Percentiles rank a stretch among this genome's conserved stretches.
These are phyloP conservation scores for Aspergillus terreus DNA, from an alignment of 2,329 filamentous ascomycete species.

Conservation along the genomic window DNA sequence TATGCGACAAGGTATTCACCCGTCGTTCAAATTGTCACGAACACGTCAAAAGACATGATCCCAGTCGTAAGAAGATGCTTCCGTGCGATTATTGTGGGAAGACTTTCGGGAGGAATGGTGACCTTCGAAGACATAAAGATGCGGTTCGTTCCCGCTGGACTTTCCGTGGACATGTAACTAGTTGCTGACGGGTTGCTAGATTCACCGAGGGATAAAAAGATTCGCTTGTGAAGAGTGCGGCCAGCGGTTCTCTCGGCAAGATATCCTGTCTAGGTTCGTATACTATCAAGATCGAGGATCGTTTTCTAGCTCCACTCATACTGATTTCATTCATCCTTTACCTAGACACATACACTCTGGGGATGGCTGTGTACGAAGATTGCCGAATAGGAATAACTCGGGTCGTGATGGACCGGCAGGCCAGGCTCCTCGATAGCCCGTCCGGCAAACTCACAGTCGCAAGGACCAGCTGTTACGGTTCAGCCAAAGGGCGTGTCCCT, in stretches of 20 bases:
- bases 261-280: conserved; percentile 72
- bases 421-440: too few species aligned
- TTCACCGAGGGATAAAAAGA: conserved; percentile 70
- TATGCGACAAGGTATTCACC: conserved; percentile 76
- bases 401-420: too few species aligned
- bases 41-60: conserved; percentile 80
- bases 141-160: conserved; percentile 15
- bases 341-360: background rate
- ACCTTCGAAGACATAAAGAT: conserved; percentile 58
- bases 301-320: too few species aligned
- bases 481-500: too few species aligned
- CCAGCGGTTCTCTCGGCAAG: conserved; percentile 71
- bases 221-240: conserved; percentile 69
- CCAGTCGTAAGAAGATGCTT: conserved; percentile 67
- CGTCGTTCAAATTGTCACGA: conserved; percentile 83
- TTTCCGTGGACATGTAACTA: conserved; percentile 38
- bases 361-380: background rate
- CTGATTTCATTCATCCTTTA: too few species aligned
- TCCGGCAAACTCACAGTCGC: too few species aligned
- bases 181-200: conserved; percentile 52
- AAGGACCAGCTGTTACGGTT: too few species aligned
- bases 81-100: conserved; percentile 68
- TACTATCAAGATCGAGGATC: background rate
- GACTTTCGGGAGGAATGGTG: conserved; percentile 78
- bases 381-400: too few species aligned